phyloP scores from a whole-genome alignment of 1,139 yeast species.

The Geotrichum aggregatum region DNA sequence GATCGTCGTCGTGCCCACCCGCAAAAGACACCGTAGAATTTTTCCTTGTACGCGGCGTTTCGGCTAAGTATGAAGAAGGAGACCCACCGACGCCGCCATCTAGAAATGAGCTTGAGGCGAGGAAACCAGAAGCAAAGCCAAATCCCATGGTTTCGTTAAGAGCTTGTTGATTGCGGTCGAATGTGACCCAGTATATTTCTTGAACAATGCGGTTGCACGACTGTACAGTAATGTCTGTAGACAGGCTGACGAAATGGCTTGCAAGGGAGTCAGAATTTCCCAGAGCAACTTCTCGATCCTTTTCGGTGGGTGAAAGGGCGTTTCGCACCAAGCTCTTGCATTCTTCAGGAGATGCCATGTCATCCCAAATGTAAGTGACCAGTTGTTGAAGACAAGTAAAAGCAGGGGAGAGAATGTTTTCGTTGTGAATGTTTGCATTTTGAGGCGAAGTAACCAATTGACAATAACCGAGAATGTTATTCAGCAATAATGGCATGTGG shows the following conservation, averaged over 20 bases:
- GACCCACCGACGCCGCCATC: neutral
- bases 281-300: conserved; percentile 24
- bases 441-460: conserved; percentile 2
- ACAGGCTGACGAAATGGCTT: conserved; percentile 23
- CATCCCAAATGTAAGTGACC: conserved; percentile 4
- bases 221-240: conserved; percentile 25
- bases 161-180: conserved; percentile 24
- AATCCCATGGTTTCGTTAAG: conserved; percentile 33
- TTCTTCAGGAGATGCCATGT: neutral
- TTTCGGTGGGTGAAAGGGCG: conserved; percentile 24
- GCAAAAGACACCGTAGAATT: conserved; percentile 21
- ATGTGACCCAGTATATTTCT: conserved; percentile 28
- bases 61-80: conserved; percentile 23
- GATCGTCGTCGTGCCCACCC: conserved; percentile 1
- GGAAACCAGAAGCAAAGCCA: conserved; percentile 34
- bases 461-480: conserved; percentile 9
- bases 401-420: conserved; percentile 9
- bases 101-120: conserved; percentile 16
- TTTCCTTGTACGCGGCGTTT: conserved; percentile 20
- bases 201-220: conserved; percentile 26
- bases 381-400: conserved; percentile 13
- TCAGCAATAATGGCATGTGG: conserved; percentile 3
- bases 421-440: conserved; percentile 4
- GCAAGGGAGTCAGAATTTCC: conserved; percentile 26
- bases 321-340: conserved; percentile 13